Percentiles rank a stretch among this genome's conserved stretches.
phyloP scores from a whole-genome alignment of 2,329 filamentous ascomycete genomes.

The Didymella exigua region DNA sequence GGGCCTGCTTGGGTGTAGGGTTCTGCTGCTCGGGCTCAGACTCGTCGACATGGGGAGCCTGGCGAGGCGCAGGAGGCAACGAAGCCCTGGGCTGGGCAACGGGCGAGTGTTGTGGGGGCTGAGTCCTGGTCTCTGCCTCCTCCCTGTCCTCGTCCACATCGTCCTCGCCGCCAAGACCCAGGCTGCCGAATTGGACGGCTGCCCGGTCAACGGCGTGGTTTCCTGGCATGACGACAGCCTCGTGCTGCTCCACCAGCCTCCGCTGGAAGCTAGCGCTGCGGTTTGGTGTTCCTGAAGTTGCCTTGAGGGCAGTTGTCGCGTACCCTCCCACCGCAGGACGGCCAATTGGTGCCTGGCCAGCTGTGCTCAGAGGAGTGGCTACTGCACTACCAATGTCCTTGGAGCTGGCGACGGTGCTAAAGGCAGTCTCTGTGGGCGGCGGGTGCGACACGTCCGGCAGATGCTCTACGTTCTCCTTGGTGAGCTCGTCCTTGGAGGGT shows the following conservation, averaged over 20 bases:
- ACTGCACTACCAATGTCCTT: conserved; percentile 69
- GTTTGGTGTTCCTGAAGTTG: conserved; percentile 61
- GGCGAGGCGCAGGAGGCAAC: conserved; percentile 72
- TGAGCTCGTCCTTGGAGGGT: conserved; percentile 81
- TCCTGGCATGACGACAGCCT: conserved; percentile 96
- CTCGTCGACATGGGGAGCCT: conserved; percentile 50
- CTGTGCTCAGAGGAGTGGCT: conserved; percentile 63
- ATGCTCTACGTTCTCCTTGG: conserved; percentile 89
- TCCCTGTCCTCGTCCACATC: conserved; percentile 91
- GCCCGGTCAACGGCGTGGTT: conserved; percentile 93
- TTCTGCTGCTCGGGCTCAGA: conserved; percentile 47
- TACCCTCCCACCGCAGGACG: conserved; percentile 73
- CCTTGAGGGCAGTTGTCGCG: conserved; percentile 82
- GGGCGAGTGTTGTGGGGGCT: conserved; percentile 92
- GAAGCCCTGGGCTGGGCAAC: conserved; percentile 83
- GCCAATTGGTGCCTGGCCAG: conserved; percentile 60
- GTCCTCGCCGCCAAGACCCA: conserved; percentile 78
- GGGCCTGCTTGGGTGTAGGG: conserved; percentile 63
- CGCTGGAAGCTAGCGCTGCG: conserved; percentile 83
- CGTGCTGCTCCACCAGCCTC: conserved; percentile 89
- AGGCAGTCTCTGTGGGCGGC: conserved; percentile 78
- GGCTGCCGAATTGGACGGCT: conserved; percentile 94
- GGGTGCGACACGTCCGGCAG: conserved; percentile 81
- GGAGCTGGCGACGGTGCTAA: conserved; percentile 87
- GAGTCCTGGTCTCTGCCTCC: conserved; percentile 90